Base-by-base conservation (phyloP, 805 yeast species). In the Kodamaea neixiangensis region DNA sequence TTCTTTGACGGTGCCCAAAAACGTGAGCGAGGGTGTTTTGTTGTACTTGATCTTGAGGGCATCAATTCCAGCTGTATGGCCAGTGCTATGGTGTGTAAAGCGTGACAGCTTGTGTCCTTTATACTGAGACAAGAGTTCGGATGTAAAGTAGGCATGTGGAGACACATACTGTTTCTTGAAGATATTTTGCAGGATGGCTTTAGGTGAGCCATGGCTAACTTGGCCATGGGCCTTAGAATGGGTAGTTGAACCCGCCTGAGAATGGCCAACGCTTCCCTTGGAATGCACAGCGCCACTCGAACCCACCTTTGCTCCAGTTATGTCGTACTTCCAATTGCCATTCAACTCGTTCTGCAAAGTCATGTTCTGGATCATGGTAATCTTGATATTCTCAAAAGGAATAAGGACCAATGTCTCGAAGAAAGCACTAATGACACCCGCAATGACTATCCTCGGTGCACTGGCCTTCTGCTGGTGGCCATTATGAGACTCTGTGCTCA, bases 331-430 rank as follows among this genome's bases (percentile, higher is more conserved):
- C 35, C 47, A 48, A 31, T 31, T 34, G 3, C 31, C n/a, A 2
- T 51, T 43, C 10, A 67, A 46, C 47, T 70, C 75, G 48, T 69
- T 69, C 20, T 42, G 47, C 38, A 68, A 58, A 2, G 65, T 55
- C 45, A 84, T 75, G 62, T 86, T 84, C 60, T 89, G 96, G 54
- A 90, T 85, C 88, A 88, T 81, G 7, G 86, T 77, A 1, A 87
- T 85, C 63, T 90, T 90, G 57, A 90, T 76, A 61, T 86, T 88
- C 62, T 93, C 99, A 65, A 93, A 92, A 0, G 98, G 99, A 15
- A 94, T 87, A 18, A 93, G 82, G 77, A 87, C 80, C 31, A 91
- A 55, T 2, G 96, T 84, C 66, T 94, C 98, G 41, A 85, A 71
- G 51, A 87, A 76, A 1, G 96, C 98, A 4, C 96, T 87, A 73